Evolutionary conservation across 2,329 filamentous ascomycete genomes (phyloP), one percentile per base, ranked within the genome.

Genomic region (Pseudocercospora musae): DNA sequence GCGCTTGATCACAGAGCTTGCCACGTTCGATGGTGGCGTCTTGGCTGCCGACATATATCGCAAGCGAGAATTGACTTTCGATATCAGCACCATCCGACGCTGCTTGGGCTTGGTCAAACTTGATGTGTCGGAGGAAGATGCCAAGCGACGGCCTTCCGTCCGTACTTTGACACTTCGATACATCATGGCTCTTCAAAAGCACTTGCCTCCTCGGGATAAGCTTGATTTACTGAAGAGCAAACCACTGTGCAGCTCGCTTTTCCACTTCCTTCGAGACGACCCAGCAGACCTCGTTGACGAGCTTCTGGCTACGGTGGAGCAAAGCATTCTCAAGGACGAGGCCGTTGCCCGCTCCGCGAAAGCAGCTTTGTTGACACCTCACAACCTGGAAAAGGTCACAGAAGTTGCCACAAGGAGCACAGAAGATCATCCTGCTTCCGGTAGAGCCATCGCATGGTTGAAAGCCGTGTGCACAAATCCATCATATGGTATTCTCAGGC

Each of bases 121-220:
- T 15, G 76, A 84, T 48, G 54, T 70, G 1, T 59, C 80, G 0
- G 78, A 83, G 2, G 89, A 90, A 69, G 88, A 91, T 60, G 71
- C 71, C 3, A 77, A 80, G 5, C 84, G 86, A 64, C 89, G 87
- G 70, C 90, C 92, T 1, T 93, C 92, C 7, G 84, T 96, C 18
- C 85, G 95, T 58, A 91, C 91, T 1, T 92, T 93, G 72, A 90
- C 93, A 8, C 83, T 96, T 58, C 86, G 89, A 44, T 93, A 96
- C 74, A 80, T 97, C 33, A 78, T 97, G 63, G 87, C 89, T 23
- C 88, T 91, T 66, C 79, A 99, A 65, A 91, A 87, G 71, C 90
- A 91, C 69, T 84, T 97, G 60, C 87, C 90, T 65, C 81, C 87
- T 4, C 86, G 89, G 64, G 88, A 89, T 13, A 96, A 96, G 76